Base-by-base conservation (phyloP, 2,329 filamentous ascomycete genomes). In the Scolecobasidium constrictum region DNA sequence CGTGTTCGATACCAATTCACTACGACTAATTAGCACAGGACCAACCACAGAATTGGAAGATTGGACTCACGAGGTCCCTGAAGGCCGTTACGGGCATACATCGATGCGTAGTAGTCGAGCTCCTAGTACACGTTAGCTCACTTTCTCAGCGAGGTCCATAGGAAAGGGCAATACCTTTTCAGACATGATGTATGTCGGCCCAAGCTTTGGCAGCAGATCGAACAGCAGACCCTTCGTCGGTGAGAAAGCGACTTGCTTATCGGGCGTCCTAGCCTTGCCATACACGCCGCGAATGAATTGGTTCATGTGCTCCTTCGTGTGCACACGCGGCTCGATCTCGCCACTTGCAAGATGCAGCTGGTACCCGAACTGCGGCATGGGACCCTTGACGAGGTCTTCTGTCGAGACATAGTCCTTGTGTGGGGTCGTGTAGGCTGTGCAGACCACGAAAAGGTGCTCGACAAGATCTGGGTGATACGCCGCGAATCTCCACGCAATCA, bases 1-100 rank as follows among this genome's bases (percentile, higher is more conserved):
- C 75, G 69, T 3, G 75, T 83, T 35, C 87, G 78, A 65, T 98
- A 98, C 85, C 86, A 95, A 63, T 88, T 92, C 47, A 86, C 70
- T 72, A 38, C 38, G 23, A 20, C 26, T n/a, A 23, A 31, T 23
- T 31, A 31, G 26, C 13, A 35, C 38, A 47, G 43, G 38, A 12
- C 23, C 16, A 6, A 18, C 23, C 17, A 26, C 5, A 36, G 3
- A 12, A 6, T 6, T 6, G n/a, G 15, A 19, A 16, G 4, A 19
- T 4, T 13, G 19, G 11, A 60, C 66, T 61, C 67, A 72, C 72
- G 67, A 13, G 86, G 85, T 1, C 86, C 86, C 49, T 80, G 76
- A 50, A 96, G 61, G 36, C 86, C 86, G 55, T 80, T 74, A 34
- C 74, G 71, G n/a, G 68, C 61, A 61, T 81, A 94, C 63, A 87